Conservation (phyloP, 2,329 filamentous ascomycete species). For the Chaetomium globosum region DNA sequence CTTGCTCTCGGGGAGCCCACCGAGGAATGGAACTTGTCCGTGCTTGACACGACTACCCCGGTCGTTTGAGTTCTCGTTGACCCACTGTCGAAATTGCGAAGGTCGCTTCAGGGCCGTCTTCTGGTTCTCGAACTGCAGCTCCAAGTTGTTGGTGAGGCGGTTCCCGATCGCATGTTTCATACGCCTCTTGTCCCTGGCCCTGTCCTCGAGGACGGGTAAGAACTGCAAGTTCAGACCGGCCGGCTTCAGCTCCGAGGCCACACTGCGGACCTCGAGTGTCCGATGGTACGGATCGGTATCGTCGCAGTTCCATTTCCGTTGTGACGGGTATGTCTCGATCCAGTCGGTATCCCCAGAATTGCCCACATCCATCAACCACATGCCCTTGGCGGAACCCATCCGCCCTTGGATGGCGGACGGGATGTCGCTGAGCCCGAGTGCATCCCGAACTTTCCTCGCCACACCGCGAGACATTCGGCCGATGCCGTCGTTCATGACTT, state of each 20-base stretch:
- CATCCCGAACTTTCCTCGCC: conserved; percentile 54
- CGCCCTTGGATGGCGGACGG: conserved; percentile 70
- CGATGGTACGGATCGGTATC: conserved; percentile 54
- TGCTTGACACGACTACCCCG: conserved; percentile 46
- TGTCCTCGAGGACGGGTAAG: conserved; percentile 66
- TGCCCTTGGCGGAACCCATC: conserved; percentile 72
- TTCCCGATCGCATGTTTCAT: conserved; percentile 55
- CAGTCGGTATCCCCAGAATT: conserved; percentile 55
- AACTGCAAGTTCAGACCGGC: conserved; percentile 68
- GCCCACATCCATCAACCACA: conserved; percentile 67
- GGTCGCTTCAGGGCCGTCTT: conserved; percentile 55
- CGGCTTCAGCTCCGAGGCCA: conserved; percentile 51
- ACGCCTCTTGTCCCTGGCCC: conserved; percentile 49
- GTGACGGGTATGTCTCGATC: conserved; percentile 69
- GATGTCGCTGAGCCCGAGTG: conserved; percentile 54
- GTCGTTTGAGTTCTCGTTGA: conserved; percentile 47
- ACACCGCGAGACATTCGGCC: conserved; percentile 64
- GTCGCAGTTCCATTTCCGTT: conserved; percentile 66
- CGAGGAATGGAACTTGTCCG: conserved; percentile 49
- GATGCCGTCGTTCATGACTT: conserved; percentile 69
- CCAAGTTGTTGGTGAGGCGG: conserved; percentile 54
- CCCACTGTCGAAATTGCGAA: conserved; percentile 56
- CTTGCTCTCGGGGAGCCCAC: conserved; percentile 52
- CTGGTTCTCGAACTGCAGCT: conserved; percentile 56
- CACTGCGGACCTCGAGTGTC: conserved; percentile 65